Evolutionary conservation across 495 filamentous ascomycete species (phyloP), one percentile per base, ranked within the genome.

Genomic region (Aspergillus bridgeri): DNA sequence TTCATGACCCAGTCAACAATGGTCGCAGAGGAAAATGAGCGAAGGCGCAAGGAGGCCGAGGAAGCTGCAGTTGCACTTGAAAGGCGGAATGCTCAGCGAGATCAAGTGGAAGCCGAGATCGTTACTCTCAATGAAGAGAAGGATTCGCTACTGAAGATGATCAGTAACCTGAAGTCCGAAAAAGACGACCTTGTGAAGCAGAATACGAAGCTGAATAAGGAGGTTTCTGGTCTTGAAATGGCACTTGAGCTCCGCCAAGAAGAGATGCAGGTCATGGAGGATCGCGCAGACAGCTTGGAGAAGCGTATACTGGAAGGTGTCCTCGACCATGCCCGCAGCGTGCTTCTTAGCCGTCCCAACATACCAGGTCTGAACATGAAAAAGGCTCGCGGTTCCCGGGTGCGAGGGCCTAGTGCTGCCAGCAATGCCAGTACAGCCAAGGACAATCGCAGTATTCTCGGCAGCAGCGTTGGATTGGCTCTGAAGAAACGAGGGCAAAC

Each of bases 301-400:
- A 87, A 92, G 46, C 84, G 93, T 9, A 96, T 98, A 57, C 75
- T 98, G 25, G 93, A 98, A 56, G 91, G 92, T 25, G 90, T 98
- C 42, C 91, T 98, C 59, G 92, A 98, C 65, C 92, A 97, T 65
- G 96, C 94, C 29, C 87, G 91, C 19, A 86, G 88, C 6, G 77
- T 98, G 18, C 82, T 97, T 44, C 84, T 95, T 56, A 83, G 84
- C 17, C 76, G 80, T 18, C 74, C 75, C 29, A 73, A 70, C 54
- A 46, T 64, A 60, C 63, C 69, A 75, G 58, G 73, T 69, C 89
- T 90, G 85, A 87, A 80, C 71, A 81, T 89, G 49, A 92, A 90
- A 69, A 82, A 90, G n/a, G 83, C 89, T 19, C 79, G 82, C 11
- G 83, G 79, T 38, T 77, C 75, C 52, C 74, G 74, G 27, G 70